Conservation (phyloP, 805 yeast genomes). For the Millerozyma acaciae region DNA sequence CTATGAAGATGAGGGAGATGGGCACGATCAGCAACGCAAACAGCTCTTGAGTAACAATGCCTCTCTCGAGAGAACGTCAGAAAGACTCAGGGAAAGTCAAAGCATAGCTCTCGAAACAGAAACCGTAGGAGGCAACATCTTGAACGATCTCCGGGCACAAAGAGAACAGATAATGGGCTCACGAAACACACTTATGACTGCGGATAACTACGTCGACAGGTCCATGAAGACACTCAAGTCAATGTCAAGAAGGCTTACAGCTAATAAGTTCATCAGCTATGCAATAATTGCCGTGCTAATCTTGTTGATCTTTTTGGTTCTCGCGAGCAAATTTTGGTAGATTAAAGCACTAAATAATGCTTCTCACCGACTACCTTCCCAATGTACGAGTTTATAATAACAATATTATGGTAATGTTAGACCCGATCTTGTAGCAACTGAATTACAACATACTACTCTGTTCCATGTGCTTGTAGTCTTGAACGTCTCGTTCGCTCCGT, state of each 20-base stretch:
- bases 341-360: too few species aligned
- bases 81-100: conserved; percentile 81
- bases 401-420: too few species aligned
- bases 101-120: conserved; percentile 92
- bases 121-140: conserved; percentile 81
- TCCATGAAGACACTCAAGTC: conserved; percentile 79
- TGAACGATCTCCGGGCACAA: conserved; percentile 85
- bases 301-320: conserved; percentile 72
- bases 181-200: conserved; percentile 80
- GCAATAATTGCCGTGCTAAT: conserved; percentile 88
- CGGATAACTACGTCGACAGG: conserved; percentile 89
- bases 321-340: conserved; percentile 76
- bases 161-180: conserved; percentile 87
- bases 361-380: too few species aligned
- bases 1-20: conserved; percentile 23
- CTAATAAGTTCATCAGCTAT: conserved; percentile 84
- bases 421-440: too few species aligned
- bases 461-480: too few species aligned
- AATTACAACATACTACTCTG: too few species aligned
- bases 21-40: conserved; percentile 69
- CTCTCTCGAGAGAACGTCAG: conserved; percentile 75
- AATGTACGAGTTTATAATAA: too few species aligned
- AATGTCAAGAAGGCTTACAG: conserved; percentile 91
- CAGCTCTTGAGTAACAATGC: conserved; percentile 75
- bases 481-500: too few species aligned